Conservation (phyloP, 768 basidiomycete genomes). For the Naganishia vaughanmartiniae region DNA sequence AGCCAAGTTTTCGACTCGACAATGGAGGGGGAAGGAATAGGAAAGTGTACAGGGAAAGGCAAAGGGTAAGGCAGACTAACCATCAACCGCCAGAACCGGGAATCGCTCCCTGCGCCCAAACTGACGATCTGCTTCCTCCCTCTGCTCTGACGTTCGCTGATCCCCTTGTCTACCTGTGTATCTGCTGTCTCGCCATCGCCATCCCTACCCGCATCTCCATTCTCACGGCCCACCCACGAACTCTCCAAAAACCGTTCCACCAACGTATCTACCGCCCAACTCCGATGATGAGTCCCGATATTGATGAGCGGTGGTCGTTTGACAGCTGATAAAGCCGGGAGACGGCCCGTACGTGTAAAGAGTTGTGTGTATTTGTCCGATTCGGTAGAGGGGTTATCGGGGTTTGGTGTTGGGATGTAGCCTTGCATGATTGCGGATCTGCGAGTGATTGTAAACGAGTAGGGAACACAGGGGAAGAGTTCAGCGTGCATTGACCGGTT, state of each 20-base stretch:
- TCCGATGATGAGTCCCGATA: conserved; percentile 84
- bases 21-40: too few relatives aligned
- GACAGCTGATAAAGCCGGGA: conserved; percentile 7
- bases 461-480: neutral
- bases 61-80: conserved; percentile 60
- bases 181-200: too few relatives aligned
- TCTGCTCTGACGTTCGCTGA: too few relatives aligned
- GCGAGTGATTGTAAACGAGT: neutral
- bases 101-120: conserved; percentile 92
- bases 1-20: too few relatives aligned
- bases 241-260: conserved; percentile 63
- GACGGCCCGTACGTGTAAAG: conserved; percentile 48
- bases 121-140: conserved; percentile 78
- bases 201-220: too few relatives aligned
- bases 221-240: neutral
- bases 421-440: conserved; percentile 73
- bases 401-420: conserved; percentile 58
- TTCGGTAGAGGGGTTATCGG: too few relatives aligned
- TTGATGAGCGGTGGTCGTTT: conserved; percentile 81
- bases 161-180: too few relatives aligned
- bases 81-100: conserved; percentile 85
- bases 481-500: too few relatives aligned
- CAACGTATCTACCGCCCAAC: conserved; percentile 72
- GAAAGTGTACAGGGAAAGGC: neutral
- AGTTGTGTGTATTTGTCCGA: conserved; percentile 12